A percentile compares a stretch with the other conserved stretches of the same genome.
These are phyloP conservation scores for Alectoria sarmentosa DNA, from an alignment of 495 filamentous ascomycete genomes.

Conservation along the genomic window DNA sequence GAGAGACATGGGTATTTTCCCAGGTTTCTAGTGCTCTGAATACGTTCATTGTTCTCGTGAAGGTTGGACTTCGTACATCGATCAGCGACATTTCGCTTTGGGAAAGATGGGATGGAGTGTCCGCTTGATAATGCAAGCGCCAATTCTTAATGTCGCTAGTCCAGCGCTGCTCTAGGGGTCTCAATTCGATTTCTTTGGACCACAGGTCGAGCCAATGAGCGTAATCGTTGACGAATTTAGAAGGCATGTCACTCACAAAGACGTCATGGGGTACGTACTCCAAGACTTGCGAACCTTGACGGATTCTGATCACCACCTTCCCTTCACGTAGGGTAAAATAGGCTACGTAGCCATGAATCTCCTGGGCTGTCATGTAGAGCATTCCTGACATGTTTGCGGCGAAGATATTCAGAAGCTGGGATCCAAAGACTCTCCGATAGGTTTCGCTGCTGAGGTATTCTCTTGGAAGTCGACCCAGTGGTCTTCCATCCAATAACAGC, in stretches of 20 bases:
- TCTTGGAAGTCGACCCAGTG: slow-evolving; percentile 4
- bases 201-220: not conserved
- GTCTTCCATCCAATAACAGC: slow-evolving; percentile 14
- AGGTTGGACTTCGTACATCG: not conserved
- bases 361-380: slow-evolving; percentile 12
- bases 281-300: not conserved
- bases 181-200: not conserved
- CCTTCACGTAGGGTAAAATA: not conserved
- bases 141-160: not conserved
- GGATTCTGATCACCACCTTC: not conserved
- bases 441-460: not conserved
- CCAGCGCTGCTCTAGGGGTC: not conserved
- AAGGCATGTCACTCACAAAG: not conserved
- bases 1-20: not conserved
- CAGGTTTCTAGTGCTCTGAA: not conserved
- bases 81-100: not conserved
- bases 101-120: not conserved
- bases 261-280: not conserved
- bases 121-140: not conserved
- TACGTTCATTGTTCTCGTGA: not conserved
- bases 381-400: slow-evolving; percentile 9
- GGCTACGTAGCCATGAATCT: not conserved
- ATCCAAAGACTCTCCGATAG: slow-evolving; percentile 9
- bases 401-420: not conserved
- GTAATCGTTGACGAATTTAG: not conserved